Evolutionary conservation across 2,329 filamentous ascomycete species (phyloP), one percentile per base, ranked within the genome.

Genomic region (Epichloe gansuensis): DNA sequence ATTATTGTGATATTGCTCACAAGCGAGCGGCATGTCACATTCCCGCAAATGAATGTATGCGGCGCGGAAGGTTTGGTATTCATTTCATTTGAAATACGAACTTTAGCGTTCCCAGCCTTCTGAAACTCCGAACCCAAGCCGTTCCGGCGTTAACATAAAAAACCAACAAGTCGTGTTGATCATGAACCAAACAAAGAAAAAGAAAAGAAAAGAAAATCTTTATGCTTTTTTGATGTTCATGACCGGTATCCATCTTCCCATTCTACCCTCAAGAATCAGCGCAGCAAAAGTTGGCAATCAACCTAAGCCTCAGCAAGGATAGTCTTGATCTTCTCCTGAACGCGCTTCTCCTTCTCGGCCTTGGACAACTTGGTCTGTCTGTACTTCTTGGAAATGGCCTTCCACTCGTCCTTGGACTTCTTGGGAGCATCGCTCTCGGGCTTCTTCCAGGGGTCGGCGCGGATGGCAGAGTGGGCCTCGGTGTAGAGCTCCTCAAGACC

Each of bases 371-470:
- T 95, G 65, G 66, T 64, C 64, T 74, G 73, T 72, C 75, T 81
- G 86, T 81, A 89, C 83, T 97, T 95, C 79, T 89, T 81, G 71
- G 87, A 89, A 82, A 95, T 89, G 61, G 80, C 79, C 85, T 95
- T 95, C 87, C 87, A 94, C 78, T 96, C 82, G 59, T 91, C 91
- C 85, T 96, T 97, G 78, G 74, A 78, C 88, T 97, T 97, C 85
- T 95, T 90, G 75, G 86, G 75, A 52, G 71, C 86, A 52, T 80
- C 82, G 58, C 69, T 71, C 64, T 82, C 85, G 62, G 75, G 80
- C 84, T 95, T 95, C 86, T 95, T 95, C 81, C 86, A 95, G 68
- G 93, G 93, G 73, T 98, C 88, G 78, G 89, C 91, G 61, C 93
- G 90, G 81, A 98, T 98, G 69, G 86, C 85, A 74, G 87, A 85